These are phyloP conservation scores for Acanthochlamys bracteata DNA, from an alignment of 106 monocot genomes.

Conservation along the genomic window DNA sequence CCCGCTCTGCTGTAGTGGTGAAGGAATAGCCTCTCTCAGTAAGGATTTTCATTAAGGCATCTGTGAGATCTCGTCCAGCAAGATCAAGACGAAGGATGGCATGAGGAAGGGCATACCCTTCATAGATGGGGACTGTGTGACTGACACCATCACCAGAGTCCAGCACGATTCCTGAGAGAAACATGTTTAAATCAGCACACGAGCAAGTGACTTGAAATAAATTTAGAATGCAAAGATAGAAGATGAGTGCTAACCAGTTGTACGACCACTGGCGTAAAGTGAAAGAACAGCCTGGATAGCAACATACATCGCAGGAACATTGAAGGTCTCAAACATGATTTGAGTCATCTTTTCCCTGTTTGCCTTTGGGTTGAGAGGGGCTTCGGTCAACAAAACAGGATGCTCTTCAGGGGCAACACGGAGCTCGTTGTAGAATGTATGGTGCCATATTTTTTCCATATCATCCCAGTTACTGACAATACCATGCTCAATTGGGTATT, in stretches of 20 bases:
- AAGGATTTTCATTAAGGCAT: constrained; percentile 23
- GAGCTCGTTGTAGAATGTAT: constrained; percentile 26
- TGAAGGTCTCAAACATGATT: constrained; percentile 30
- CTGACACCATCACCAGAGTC: constrained; percentile 34
- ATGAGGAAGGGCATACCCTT: constrained; percentile 24
- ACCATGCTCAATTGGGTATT: constrained; percentile 23
- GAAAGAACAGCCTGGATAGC: constrained; percentile 25
- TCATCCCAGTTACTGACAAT: constrained; percentile 31
- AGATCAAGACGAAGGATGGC: constrained; percentile 25
- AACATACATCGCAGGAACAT: constrained; percentile 30
- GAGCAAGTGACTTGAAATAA: not conserved
- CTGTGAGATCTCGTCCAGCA: constrained; percentile 24
- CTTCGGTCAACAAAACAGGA: constrained; percentile 23
- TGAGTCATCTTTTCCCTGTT: constrained; percentile 31
- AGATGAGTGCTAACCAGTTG: constrained; percentile 14
- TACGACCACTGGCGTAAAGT: constrained; percentile 26
- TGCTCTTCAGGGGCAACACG: constrained; percentile 32
- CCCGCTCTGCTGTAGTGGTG: constrained; percentile 25
- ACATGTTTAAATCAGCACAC: not conserved
- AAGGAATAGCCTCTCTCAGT: constrained; percentile 26
- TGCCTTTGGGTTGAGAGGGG: constrained; percentile 29
- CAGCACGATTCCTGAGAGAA: constrained; percentile 19
- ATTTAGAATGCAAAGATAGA: not conserved
- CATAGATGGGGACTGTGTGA: constrained; percentile 25
- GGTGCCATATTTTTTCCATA: constrained; percentile 32